Conservation (phyloP, 768 basidiomycete genomes). For the Steccherinum ochraceum region DNA sequence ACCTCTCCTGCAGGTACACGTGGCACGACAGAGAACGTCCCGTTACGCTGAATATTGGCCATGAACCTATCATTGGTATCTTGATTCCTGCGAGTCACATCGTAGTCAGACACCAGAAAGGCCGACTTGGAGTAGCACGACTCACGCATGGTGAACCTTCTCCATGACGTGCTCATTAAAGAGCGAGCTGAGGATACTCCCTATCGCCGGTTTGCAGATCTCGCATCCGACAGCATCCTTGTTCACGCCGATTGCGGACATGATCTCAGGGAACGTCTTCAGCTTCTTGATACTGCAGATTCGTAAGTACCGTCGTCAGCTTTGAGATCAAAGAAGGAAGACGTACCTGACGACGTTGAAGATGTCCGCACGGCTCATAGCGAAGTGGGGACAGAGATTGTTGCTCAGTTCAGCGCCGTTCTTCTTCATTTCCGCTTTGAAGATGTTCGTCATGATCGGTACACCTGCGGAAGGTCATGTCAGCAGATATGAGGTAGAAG, state of each 20-base stretch:
- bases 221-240: slow-evolving; percentile 59
- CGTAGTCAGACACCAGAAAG: background rate
- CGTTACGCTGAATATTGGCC: slow-evolving; percentile 69
- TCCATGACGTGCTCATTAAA: slow-evolving; percentile 64
- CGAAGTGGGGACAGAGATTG: slow-evolving; percentile 61
- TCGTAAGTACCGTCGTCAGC: no score
- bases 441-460: slow-evolving; percentile 44
- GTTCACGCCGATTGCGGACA: slow-evolving; percentile 41
- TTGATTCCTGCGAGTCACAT: slow-evolving; percentile 38
- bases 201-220: slow-evolving; percentile 66
- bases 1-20: slow-evolving; percentile 66
- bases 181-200: slow-evolving; percentile 40
- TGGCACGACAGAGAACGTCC: slow-evolving; percentile 67
- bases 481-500: background rate
- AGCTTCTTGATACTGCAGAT: slow-evolving; percentile 56
- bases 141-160: slow-evolving; percentile 47
- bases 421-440: slow-evolving; percentile 58
- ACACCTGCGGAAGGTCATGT: slow-evolving; percentile 27
- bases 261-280: slow-evolving; percentile 47
- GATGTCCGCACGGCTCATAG: slow-evolving; percentile 57
- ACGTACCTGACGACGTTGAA: slow-evolving; percentile 51
- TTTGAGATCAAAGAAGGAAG: no score
- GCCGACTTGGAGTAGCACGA: background rate
- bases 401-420: slow-evolving; percentile 53
- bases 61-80: slow-evolving; percentile 69